Base-by-base conservation (phyloP, 2,329 filamentous ascomycete genomes). In the Microsporum canis region DNA sequence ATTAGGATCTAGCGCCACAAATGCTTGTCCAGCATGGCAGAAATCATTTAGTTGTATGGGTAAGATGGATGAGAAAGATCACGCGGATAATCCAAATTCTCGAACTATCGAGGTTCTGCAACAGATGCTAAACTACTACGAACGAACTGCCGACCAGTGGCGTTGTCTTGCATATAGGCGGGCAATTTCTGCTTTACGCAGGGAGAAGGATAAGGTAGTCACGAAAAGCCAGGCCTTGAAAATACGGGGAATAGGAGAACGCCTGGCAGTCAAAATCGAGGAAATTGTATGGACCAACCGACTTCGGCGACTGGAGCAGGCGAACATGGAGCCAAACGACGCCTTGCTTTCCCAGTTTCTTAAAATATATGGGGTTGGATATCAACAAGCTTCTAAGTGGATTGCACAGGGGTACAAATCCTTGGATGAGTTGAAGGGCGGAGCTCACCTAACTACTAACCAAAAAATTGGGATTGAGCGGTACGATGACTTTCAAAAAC, bases 221-320 rank as follows among this genome's bases (percentile, higher is more conserved):
- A 91, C 87, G 0, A 84, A 82, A 62, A 80, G 84, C 57, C 81
- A 95, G 71, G 92, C 91, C 0, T 75, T 80, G 8, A 72, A 75
- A 1, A 78, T 96, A 0, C 84, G 84, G 0, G 82, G 80, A 62
- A 84, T 96, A 39, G 91, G 91, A 5, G 68, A 78, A 8, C 82
- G 88, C 0, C 76, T 96, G 1, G 91, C 91, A 0, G 78, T 82
- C 31, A 96, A 96, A 72, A 94, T 97, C 64, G 89, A 94, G 68
- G 92, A 96, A 70, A 95, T 96, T 49, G 88, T 84, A 1, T 79
- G 80, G 43, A 96, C 89, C 0, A 82, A 89, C 67, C 79, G 80
- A 31, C 80, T 96, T 0, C 82, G 82, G 47, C 82, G 87, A 41
- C 79, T 96, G 0, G 87, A 95, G 38, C 84, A 86, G 66, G 83